A percentile compares a stretch with the other conserved stretches of the same genome.
phyloP scores from a whole-genome alignment of 352 stramenopile species.

The Nothophytophthora sp. region DNA sequence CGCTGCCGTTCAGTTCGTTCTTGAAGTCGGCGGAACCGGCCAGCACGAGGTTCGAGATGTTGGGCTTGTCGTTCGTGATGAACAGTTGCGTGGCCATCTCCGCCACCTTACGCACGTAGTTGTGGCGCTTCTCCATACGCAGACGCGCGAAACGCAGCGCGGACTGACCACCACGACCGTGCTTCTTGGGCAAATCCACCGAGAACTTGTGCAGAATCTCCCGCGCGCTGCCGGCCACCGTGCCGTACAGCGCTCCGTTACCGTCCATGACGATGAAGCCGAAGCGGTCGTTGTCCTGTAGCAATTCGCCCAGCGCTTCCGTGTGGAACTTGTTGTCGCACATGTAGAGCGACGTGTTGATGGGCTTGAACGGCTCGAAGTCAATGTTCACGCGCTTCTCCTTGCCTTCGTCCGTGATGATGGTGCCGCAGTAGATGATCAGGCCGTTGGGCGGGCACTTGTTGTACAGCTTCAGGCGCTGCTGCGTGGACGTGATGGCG shows the following conservation, averaged over 20 bases:
- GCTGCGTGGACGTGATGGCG: slow-evolving; percentile 99
- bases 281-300: slow-evolving; percentile 99
- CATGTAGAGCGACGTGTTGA: slow-evolving; percentile 99
- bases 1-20: slow-evolving; percentile 94
- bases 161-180: slow-evolving; percentile 99
- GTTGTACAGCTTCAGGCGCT: slow-evolving; percentile 99
- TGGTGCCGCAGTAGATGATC: slow-evolving; percentile 99
- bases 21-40: slow-evolving; percentile 99
- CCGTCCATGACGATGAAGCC: slow-evolving; percentile 99
- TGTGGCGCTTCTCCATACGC: slow-evolving; percentile 99
- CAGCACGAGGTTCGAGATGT: slow-evolving; percentile 98
- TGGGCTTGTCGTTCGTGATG: slow-evolving; percentile 98
- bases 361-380: slow-evolving; percentile 99
- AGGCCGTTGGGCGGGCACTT: slow-evolving; percentile 97
- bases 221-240: slow-evolving; percentile 93
- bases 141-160: slow-evolving; percentile 99
- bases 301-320: slow-evolving; percentile 97
- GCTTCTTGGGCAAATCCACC: slow-evolving; percentile 99
- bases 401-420: slow-evolving; percentile 99
- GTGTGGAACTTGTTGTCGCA: slow-evolving; percentile 99
- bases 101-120: slow-evolving; percentile 99
- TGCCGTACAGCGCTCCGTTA: slow-evolving; percentile 98
- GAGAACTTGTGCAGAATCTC: slow-evolving; percentile 96
- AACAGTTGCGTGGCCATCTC: slow-evolving; percentile 99
- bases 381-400: slow-evolving; percentile 99